Conservation (phyloP, 371 early-diverging fungal genomes). For the Apophysomyces ossiformis region DNA sequence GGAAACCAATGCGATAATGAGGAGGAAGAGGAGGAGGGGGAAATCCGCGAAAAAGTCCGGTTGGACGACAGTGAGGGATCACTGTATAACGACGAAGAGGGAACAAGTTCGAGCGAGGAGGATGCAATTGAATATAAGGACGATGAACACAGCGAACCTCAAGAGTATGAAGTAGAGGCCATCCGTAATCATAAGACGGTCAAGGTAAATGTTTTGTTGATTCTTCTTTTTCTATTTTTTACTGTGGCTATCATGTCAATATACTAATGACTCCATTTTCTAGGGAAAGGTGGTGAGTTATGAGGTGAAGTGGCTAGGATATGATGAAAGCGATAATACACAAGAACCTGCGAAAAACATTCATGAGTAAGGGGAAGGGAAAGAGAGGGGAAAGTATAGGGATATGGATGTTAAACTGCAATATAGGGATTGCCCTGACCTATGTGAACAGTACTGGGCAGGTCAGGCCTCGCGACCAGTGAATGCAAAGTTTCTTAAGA, state of each 20-base stretch:
- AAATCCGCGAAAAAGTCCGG: no score
- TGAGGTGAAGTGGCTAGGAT: constrained; percentile 80
- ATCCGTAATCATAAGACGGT: constrained; percentile 13
- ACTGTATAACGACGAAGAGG: no score
- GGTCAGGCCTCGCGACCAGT: constrained; percentile 12
- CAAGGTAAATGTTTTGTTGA: background rate
- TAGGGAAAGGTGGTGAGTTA: constrained; percentile 18
- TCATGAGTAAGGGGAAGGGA: constrained; percentile 29
- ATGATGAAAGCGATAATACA: constrained; percentile 79
- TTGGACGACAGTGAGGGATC: no score
- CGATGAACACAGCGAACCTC: background rate
- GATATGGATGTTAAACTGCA: background rate
- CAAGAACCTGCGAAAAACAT: constrained; percentile 28
- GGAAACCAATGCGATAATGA: no score
- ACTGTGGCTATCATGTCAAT: background rate
- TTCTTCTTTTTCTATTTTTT: background rate
- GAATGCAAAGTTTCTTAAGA: constrained; percentile 19
- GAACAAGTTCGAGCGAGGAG: background rate
- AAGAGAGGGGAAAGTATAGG: background rate
- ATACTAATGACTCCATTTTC: background rate
- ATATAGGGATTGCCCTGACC: constrained; percentile 32
- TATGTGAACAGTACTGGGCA: constrained; percentile 37
- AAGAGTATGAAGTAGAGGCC: constrained; percentile 14
- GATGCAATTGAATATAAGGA: background rate
- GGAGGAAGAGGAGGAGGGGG: no score